Percentiles rank a stretch among this genome's conserved stretches.
These are phyloP conservation scores for Geoglossum cookeanum DNA, from an alignment of 2,329 filamentous ascomycete genomes.

Conservation along the genomic window DNA sequence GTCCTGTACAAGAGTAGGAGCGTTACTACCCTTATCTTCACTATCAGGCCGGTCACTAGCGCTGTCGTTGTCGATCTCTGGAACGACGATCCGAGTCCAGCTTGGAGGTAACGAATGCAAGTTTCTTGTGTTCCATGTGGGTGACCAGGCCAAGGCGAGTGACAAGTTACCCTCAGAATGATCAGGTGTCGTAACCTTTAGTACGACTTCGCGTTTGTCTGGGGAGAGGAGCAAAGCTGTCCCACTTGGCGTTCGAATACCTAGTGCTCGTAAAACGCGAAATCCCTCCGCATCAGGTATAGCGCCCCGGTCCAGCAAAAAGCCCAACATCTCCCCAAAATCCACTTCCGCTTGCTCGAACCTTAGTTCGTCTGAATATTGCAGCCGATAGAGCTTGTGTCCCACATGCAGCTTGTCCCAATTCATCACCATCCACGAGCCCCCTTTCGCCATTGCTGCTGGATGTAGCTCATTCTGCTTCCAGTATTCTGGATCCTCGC, in stretches of 20 bases:
- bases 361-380: constrained; percentile 34
- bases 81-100: constrained; percentile 22
- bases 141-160: constrained; percentile 36
- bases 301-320: constrained; percentile 43
- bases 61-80: constrained; percentile 11
- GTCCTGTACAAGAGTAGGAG: neutral
- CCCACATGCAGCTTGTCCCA: constrained; percentile 46
- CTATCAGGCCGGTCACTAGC: constrained; percentile 7
- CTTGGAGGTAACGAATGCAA: constrained; percentile 36
- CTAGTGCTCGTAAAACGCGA: constrained; percentile 35
- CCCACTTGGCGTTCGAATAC: constrained; percentile 40
- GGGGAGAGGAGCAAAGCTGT: constrained; percentile 37
- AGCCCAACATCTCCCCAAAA: constrained; percentile 41
- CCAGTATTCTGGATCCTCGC: constrained; percentile 40
- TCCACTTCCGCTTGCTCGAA: constrained; percentile 30
- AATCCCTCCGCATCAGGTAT: constrained; percentile 40
- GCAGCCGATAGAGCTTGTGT: constrained; percentile 40
- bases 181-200: constrained; percentile 35
- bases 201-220: constrained; percentile 28
- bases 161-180: constrained; percentile 43
- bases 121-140: constrained; percentile 33
- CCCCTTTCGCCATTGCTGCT: constrained; percentile 36
- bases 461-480: constrained; percentile 24
- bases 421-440: constrained; percentile 45
- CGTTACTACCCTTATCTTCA: neutral